Evolutionary conservation across 2,329 filamentous ascomycete genomes (phyloP), one percentile per base, ranked within the genome.

Genomic region (Cladosporium phlei): DNA sequence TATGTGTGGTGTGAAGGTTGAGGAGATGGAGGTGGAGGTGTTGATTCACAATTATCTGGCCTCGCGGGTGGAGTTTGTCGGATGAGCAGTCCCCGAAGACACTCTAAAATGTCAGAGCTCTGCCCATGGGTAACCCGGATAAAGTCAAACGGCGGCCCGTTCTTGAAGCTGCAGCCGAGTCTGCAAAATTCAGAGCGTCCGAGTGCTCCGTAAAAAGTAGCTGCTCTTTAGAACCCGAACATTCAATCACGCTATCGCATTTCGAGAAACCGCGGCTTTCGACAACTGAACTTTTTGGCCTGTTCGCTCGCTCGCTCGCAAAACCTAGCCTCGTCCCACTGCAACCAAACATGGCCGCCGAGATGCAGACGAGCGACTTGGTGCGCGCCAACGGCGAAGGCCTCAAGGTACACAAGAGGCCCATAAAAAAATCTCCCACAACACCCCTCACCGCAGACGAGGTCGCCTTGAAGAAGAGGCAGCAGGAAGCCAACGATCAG

Each of bases 401-500:
- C 38, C 55, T 61, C 38, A 58, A 55, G 38, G 47, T 56, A 19
- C 51, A 55, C 25, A 48, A 51, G 38, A 38, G 45, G 45, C 44
- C 47, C 46, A 54, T 53, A 35, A 54, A 42, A 25, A 49, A 53
- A 2, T 52, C 52, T 5, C 57, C 61, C 8, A 65, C 61, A 2
- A 55, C 59, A 21, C 52, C 49, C 28, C 47, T 60, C 27, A 60
- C 61, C 46, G 52, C 61, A 12, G 64, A 68, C 44, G 58, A 62
- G 38, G 58, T 55, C 7, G 60, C 56, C 2, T 46, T 54, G 46
- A 63, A 64, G 54, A 63, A 59, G 54, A 55, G 61, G 38, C 57
- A 61, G 51, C 52, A 55, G 28, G 59, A 64, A 49, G 61, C 72
- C 58, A 57, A 60, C 55, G 49, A 55, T 38, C 51, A 88, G 58